These are phyloP conservation scores for Fusarium ramigenum DNA, from an alignment of 2,329 filamentous ascomycete species.

Conservation along the genomic window DNA sequence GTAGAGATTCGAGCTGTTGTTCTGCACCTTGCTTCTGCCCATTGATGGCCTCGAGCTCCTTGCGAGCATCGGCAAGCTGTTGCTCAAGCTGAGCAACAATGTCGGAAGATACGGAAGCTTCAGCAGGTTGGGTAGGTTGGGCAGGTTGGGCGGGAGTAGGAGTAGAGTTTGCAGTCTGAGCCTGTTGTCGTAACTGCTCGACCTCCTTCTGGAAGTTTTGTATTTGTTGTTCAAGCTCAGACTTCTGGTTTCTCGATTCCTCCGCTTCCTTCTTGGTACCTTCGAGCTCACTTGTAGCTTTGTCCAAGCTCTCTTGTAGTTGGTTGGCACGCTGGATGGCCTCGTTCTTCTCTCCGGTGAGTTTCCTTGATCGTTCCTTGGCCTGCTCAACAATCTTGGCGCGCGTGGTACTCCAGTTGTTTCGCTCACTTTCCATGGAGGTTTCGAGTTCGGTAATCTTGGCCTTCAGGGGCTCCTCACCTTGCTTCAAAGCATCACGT, in stretches of 20 bases:
- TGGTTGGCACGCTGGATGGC: slow-evolving; percentile 61
- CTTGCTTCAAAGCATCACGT: slow-evolving; percentile 64
- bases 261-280: slow-evolving; percentile 53
- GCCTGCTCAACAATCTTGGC: slow-evolving; percentile 69
- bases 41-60: slow-evolving; percentile 72
- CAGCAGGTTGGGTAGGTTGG: slow-evolving; percentile 38
- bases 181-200: slow-evolving; percentile 50
- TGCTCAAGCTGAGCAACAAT: slow-evolving; percentile 59
- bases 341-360: slow-evolving; percentile 65
- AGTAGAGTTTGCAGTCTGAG: slow-evolving; percentile 47
- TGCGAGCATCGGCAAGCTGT: slow-evolving; percentile 59
- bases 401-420: slow-evolving; percentile 61
- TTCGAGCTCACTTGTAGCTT: slow-evolving; percentile 64
- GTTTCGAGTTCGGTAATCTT: slow-evolving; percentile 63
- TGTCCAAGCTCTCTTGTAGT: slow-evolving; percentile 60
- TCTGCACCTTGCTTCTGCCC: slow-evolving; percentile 76
- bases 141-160: slow-evolving; percentile 48
- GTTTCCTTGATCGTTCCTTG: slow-evolving; percentile 66
- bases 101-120: slow-evolving; percentile 56
- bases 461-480: slow-evolving; percentile 61
- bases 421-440: slow-evolving; percentile 63
- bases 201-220: slow-evolving; percentile 55
- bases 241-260: slow-evolving; percentile 45
- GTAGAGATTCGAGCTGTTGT: slow-evolving; percentile 65
- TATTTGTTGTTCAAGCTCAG: slow-evolving; percentile 55